Evolutionary conservation across 169 alveolate species (phyloP).

Genomic region (Theileria parva): DNA sequence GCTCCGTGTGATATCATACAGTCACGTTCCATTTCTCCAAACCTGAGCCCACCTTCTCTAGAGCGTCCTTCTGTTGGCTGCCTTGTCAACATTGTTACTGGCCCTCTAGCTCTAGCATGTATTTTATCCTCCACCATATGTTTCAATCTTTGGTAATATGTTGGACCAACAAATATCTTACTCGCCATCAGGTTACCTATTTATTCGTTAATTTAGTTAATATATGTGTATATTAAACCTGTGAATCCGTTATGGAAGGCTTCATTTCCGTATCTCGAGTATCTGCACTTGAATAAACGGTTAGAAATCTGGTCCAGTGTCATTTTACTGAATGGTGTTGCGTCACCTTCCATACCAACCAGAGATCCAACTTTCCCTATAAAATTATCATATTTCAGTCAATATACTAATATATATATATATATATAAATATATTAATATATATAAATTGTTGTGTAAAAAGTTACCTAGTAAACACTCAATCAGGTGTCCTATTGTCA

Average conservation of each 20-base stretch:
- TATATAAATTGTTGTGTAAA: not conserved
- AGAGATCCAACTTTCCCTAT: constrained; percentile 94
- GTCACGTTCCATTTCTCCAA: constrained; percentile 99
- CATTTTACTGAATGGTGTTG: constrained; percentile 98
- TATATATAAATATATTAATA: too few relatives aligned
- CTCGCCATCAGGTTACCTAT: constrained; percentile 79
- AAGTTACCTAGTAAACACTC: constrained; percentile 89
- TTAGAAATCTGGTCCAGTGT: constrained; percentile 96
- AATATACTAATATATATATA: too few relatives aligned
- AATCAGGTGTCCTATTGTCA: constrained; percentile 99
- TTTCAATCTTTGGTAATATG: constrained; percentile 96
- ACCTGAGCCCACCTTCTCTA: constrained; percentile 96
- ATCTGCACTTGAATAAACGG: constrained; percentile 95
- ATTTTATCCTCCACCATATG: constrained; percentile 99
- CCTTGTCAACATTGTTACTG: constrained; percentile 97
- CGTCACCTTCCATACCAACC: constrained; percentile 98
- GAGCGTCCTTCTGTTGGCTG: constrained; percentile 99
- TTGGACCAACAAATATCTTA: constrained; percentile 98
- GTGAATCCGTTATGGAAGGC: constrained; percentile 97
- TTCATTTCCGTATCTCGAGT: constrained; percentile 97
- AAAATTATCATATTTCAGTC: not conserved
- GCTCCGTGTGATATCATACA: constrained; percentile 99
- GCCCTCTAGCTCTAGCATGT: constrained; percentile 99
- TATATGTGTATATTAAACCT: constrained; percentile 70
- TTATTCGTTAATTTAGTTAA: constrained; percentile 8